Percentiles rank a stretch among this genome's conserved stretches.
Conservation (phyloP, 768 basidiomycete species). For the Serendipita sp. region DNA sequence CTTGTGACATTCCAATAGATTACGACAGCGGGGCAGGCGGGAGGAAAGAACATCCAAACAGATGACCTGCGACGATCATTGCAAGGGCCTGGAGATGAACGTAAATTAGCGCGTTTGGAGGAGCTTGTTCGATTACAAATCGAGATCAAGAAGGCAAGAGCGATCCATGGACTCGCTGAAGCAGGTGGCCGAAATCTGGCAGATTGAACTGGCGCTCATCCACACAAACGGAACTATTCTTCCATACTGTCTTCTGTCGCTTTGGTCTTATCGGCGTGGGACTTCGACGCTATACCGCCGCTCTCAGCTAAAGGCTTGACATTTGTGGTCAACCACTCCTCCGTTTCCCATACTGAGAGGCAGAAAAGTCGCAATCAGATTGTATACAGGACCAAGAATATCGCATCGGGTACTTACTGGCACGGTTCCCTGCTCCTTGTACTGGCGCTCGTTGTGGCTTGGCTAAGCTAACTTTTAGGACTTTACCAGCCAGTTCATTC, state of each 20-base stretch:
- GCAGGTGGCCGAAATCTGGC: not conserved
- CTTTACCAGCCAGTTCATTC: conserved; percentile 66
- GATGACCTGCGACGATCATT: conserved; percentile 72
- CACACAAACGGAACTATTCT: conserved; percentile 26
- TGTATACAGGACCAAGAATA: not conserved
- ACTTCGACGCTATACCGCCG: conserved; percentile 35
- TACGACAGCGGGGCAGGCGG: conserved; percentile 8
- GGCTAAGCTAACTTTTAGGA: conserved; percentile 71
- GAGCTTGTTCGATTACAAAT: conserved; percentile 87
- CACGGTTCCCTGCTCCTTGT: conserved; percentile 51
- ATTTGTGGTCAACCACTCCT: conserved; percentile 78
- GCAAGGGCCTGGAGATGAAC: conserved; percentile 73
- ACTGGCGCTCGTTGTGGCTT: conserved; percentile 59
- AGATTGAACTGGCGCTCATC: not conserved
- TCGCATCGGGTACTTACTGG: conserved; percentile 33
- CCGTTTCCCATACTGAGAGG: conserved; percentile 77
- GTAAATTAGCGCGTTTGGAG: conserved; percentile 84
- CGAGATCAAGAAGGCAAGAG: conserved; percentile 72
- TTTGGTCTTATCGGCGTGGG: conserved; percentile 17
- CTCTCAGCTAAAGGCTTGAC: conserved; percentile 61
- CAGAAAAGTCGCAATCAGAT: not conserved
- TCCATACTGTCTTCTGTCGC: conserved; percentile 37
- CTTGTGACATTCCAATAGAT: not conserved
- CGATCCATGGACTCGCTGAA: not conserved
- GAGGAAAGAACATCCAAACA: conserved; percentile 52